These are phyloP conservation scores for Solanum sparsipilum DNA, from an alignment of 257 asterid species.

Conservation along the genomic window DNA sequence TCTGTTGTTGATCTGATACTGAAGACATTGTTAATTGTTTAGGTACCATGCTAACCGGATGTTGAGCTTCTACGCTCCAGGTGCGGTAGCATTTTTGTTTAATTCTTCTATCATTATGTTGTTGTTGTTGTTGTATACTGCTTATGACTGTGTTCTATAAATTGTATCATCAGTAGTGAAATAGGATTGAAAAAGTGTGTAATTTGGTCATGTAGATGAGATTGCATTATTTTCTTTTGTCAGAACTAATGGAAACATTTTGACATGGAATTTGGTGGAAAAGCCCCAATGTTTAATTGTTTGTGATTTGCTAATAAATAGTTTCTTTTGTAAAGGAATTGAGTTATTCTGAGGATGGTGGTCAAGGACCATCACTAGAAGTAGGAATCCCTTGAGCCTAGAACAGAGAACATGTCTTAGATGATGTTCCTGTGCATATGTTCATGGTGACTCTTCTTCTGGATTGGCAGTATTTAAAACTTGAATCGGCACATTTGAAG, in stretches of 20 bases:
- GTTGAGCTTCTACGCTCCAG: slow-evolving; percentile 99
- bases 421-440: neutral
- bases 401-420: neutral
- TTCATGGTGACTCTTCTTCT: neutral
- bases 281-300: neutral
- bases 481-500: neutral
- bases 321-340: neutral
- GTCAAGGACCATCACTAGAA: neutral
- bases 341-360: neutral
- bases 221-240: neutral
- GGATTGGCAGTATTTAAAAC: neutral
- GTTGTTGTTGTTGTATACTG: neutral
- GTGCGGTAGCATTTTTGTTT: slow-evolving; percentile 13
- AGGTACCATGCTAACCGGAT: slow-evolving; percentile 98
- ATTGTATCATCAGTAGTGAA: neutral
- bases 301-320: neutral
- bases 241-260: neutral
- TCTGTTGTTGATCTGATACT: slow-evolving; percentile 5
- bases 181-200: neutral
- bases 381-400: neutral
- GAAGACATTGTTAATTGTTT: slow-evolving; percentile 6
- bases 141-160: neutral
- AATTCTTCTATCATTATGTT: neutral
- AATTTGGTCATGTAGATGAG: neutral
- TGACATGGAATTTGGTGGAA: neutral